Conservation (phyloP, 495 filamentous ascomycete genomes). For the Lasiosphaeriaceae sp. region DNA sequence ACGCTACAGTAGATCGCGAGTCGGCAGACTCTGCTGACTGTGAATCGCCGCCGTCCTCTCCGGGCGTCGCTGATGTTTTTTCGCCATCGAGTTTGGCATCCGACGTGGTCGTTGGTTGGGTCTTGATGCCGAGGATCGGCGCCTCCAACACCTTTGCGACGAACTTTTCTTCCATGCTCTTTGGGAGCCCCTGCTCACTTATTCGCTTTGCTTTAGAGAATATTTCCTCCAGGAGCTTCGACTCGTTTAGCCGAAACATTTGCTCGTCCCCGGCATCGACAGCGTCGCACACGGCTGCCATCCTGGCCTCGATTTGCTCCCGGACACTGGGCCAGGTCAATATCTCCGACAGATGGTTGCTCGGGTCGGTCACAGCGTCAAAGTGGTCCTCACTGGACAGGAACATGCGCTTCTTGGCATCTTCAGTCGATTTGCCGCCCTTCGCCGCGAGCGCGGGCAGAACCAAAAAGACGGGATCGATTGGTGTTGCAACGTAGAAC, state of each 20-base stretch:
- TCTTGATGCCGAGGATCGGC: conserved; percentile 63
- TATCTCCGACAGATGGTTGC: conserved; percentile 55
- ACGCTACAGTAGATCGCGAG: conserved; percentile 35
- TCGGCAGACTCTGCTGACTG: conserved; percentile 29
- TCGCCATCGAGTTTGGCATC: conserved; percentile 32
- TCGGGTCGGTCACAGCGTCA: conserved; percentile 55
- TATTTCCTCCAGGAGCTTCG: conserved; percentile 65
- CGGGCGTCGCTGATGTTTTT: conserved; percentile 14
- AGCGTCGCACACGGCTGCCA: conserved; percentile 68
- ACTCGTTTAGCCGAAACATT: conserved; percentile 72
- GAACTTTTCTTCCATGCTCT: conserved; percentile 82
- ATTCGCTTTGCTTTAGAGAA: conserved; percentile 69
- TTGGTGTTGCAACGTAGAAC: conserved; percentile 74
- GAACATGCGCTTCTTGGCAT: conserved; percentile 59
- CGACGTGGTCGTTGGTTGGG: conserved; percentile 6
- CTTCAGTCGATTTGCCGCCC: conserved; percentile 7
- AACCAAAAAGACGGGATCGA: conserved; percentile 81
- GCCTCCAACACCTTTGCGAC: conserved; percentile 69
- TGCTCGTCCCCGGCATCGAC: conserved; percentile 77
- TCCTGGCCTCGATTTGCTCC: conserved; percentile 34
- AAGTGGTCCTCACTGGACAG: conserved; percentile 77
- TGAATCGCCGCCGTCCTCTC: conserved; percentile 25
- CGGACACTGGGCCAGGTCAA: conserved; percentile 44
- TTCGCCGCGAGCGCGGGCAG: conserved; percentile 58
- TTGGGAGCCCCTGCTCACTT: conserved; percentile 60